Percentiles rank a stretch among this genome's conserved stretches.
These are phyloP conservation scores for Aphanomyces cochlioides DNA, from an alignment of 352 stramenopile species.

Conservation along the genomic window DNA sequence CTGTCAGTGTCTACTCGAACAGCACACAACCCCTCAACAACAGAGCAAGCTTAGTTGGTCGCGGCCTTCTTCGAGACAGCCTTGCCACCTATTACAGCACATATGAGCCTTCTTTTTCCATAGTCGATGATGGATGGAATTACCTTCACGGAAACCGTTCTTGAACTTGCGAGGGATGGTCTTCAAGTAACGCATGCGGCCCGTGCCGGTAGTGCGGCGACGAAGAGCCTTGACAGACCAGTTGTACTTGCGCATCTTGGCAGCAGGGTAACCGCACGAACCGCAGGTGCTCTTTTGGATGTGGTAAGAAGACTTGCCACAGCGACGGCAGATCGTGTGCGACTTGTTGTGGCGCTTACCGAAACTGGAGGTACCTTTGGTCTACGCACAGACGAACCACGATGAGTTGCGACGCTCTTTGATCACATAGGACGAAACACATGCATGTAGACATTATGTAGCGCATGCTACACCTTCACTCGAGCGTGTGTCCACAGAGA, in stretches of 20 bases:
- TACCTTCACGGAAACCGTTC: constrained; percentile 99
- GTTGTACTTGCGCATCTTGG: constrained; percentile 98
- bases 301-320: constrained; percentile 98
- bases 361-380: constrained; percentile 99
- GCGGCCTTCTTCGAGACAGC: constrained; percentile 87
- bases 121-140: constrained; percentile 5
- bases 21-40: constrained; percentile 1
- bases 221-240: constrained; percentile 98
- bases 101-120: neutral
- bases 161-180: constrained; percentile 98
- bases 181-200: constrained; percentile 99
- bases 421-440: no score
- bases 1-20: constrained; percentile 3
- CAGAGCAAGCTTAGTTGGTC: constrained; percentile 68
- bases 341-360: constrained; percentile 99
- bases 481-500: no score
- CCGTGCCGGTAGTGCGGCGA: constrained; percentile 94
- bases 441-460: no score
- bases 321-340: constrained; percentile 99
- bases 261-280: constrained; percentile 97
- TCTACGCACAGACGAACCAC: constrained; percentile 63
- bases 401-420: neutral
- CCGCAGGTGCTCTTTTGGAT: constrained; percentile 99
- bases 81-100: constrained; percentile 38
- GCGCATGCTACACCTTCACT: no score